A percentile compares a stretch with the other conserved stretches of the same genome.
These are phyloP conservation scores for Trichoderma gamsii DNA, from an alignment of 495 filamentous ascomycete species.

Conservation along the genomic window DNA sequence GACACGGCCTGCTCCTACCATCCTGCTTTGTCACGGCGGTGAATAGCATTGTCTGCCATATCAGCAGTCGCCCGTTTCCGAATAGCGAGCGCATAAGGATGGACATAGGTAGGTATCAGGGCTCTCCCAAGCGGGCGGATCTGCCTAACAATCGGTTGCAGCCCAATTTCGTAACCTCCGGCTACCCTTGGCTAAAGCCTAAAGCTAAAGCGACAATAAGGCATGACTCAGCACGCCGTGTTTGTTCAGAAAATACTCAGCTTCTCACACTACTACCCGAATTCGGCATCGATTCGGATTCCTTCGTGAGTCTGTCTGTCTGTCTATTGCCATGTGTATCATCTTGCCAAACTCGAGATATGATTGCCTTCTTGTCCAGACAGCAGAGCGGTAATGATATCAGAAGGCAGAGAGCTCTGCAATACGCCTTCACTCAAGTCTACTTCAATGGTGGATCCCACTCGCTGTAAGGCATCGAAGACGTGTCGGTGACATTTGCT, in stretches of 20 bases:
- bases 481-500: too few species aligned
- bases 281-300: too few species aligned
- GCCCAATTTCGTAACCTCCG: neutral
- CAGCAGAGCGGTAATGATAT: too few species aligned
- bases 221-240: constrained; percentile 4
- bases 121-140: constrained; percentile 4
- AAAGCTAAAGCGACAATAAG: neutral
- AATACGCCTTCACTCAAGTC: too few species aligned
- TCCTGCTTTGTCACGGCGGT: neutral
- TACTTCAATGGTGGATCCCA: too few species aligned
- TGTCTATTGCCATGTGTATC: too few species aligned
- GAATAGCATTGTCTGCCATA: neutral
- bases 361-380: too few species aligned
- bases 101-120: neutral
- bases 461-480: too few species aligned
- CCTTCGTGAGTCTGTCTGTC: too few species aligned
- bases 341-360: too few species aligned
- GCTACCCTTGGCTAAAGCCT: neutral
- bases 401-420: too few species aligned
- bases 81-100: neutral
- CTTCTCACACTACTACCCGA: neutral
- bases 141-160: neutral
- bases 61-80: neutral
- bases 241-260: neutral
- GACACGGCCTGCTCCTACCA: neutral